These are phyloP conservation scores for Berkeleyomyces basicola DNA, from an alignment of 2,329 filamentous ascomycete genomes.

Conservation along the genomic window DNA sequence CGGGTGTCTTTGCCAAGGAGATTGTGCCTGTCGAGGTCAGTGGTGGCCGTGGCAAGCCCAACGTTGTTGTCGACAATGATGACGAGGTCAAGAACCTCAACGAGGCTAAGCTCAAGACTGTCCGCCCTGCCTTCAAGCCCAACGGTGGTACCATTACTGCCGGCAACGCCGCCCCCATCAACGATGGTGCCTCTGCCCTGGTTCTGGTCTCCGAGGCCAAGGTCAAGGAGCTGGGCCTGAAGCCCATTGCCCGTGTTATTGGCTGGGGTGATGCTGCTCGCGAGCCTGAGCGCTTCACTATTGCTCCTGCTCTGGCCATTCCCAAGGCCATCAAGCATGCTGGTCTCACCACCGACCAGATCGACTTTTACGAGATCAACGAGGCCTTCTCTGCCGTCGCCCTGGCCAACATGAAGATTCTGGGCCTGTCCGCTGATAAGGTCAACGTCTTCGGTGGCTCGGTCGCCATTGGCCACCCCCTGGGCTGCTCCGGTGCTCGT, in stretches of 20 bases:
- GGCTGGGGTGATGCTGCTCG: conserved; percentile 94
- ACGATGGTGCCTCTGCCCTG: conserved; percentile 82
- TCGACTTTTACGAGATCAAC: conserved; percentile 98
- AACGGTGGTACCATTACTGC: conserved; percentile 81
- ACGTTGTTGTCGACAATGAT: conserved; percentile 63
- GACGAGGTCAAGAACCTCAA: conserved; percentile 95
- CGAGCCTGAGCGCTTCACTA: conserved; percentile 88
- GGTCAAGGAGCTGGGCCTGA: conserved; percentile 79
- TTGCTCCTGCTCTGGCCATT: conserved; percentile 80
- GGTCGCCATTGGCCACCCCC: conserved; percentile 87
- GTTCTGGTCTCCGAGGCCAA: conserved; percentile 90
- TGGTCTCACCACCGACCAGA: conserved; percentile 54
- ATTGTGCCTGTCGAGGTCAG: conserved; percentile 81
- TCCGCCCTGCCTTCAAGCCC: conserved; percentile 69
- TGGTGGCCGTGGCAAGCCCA: conserved; percentile 79
- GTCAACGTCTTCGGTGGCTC: conserved; percentile 93
- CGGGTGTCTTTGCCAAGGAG: conserved; percentile 66
- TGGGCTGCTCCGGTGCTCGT: conserved; percentile 84
- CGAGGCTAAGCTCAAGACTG: conserved; percentile 63
- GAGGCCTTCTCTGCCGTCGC: conserved; percentile 97
- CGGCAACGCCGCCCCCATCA: conserved; percentile 89
- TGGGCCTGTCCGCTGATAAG: conserved; percentile 62
- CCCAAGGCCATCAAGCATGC: conserved; percentile 97
- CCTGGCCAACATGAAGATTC: conserved; percentile 87
- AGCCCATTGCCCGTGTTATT: conserved; percentile 87